Base-by-base conservation (phyloP, 805 yeast species). In the Kluyveromyces starmeri region DNA sequence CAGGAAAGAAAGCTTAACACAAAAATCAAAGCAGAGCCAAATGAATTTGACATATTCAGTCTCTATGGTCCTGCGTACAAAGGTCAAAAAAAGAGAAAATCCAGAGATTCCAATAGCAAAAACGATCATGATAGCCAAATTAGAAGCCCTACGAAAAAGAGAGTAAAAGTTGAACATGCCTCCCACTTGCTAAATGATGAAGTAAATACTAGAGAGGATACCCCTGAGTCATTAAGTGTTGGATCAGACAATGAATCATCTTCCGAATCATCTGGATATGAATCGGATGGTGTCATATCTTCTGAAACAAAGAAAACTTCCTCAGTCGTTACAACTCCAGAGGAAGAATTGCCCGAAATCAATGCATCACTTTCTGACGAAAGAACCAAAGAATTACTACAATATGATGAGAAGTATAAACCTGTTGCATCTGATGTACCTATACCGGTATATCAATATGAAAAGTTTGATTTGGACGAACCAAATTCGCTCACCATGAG, bases 381-480 rank as follows among this genome's bases (percentile, higher is more conserved):
- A 9, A 39, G 47, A 22, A 30, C 39, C 3, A 45, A 41, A n/a
- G 46, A 45, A 22, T 32, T 39, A 28, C 30, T 46, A 40, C 45
- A 41, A 3, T 43, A 53, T 25, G 64, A 61, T 17, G 45, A 41
- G 14, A 42, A 46, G 7, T 80, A 70, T 46, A 62, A 64, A 36
- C 84, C 94, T 1, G 59, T 71, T 0, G 43, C 44, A 1, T 60
- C 68, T 2, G 67, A 52, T 1, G 37, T 42, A 4, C 85, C 89
- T 1, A 41, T 51, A 10, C 68, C 85, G 0, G 85, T 80, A 2
- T 75, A 64, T 37, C 68, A 68, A 10, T 70, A 65, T 28, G 58
- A 57, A 24, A 21, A 42, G 8, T 21, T 28, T 31, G 39, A 39
- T 11, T 23, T 12, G 8, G 11, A 21, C 3, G 14, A 27, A 1